Evolutionary conservation across 169 alveolate genomes (phyloP).

Genomic region (Plasmodium fragile): DNA sequence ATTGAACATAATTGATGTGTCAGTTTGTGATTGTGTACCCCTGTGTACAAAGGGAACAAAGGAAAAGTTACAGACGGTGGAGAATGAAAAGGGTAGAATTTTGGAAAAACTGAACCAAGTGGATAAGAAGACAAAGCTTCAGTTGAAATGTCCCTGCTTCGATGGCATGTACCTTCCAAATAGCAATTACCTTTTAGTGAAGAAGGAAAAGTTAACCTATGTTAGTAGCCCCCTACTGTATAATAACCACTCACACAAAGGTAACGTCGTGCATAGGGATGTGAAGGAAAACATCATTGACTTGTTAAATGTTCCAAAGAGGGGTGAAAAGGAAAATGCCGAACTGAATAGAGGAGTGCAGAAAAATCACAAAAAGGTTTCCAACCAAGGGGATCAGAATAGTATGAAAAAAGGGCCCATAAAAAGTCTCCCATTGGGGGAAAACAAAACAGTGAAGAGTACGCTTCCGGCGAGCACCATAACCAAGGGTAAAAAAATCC

Average conservation of each 20-base stretch:
- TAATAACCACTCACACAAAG: background rate
- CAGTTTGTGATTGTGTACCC: constrained; percentile 28
- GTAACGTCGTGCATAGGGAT: constrained; percentile 48
- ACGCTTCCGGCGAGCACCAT: background rate
- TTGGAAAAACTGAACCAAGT: background rate
- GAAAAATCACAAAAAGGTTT: background rate
- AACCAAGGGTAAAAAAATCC: background rate
- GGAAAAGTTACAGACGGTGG: background rate
- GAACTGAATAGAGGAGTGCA: background rate
- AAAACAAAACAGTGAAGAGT: background rate
- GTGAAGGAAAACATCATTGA: constrained; percentile 42
- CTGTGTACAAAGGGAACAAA: background rate
- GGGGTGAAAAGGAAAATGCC: constrained; percentile 1
- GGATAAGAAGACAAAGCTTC: background rate
- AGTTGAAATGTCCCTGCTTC: constrained; percentile 41
- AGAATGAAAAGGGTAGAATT: background rate
- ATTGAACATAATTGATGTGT: constrained; percentile 41
- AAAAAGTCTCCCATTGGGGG: background rate
- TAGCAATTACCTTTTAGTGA: constrained; percentile 20
- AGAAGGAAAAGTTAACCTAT: constrained; percentile 25
- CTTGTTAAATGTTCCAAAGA: constrained; percentile 46
- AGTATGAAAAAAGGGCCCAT: background rate
- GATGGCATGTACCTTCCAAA: constrained; percentile 69
- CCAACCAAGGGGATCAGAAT: background rate
- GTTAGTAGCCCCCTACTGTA: background rate